Base-by-base conservation (phyloP, 2,329 filamentous ascomycete species). In the Endothia cerciana region DNA sequence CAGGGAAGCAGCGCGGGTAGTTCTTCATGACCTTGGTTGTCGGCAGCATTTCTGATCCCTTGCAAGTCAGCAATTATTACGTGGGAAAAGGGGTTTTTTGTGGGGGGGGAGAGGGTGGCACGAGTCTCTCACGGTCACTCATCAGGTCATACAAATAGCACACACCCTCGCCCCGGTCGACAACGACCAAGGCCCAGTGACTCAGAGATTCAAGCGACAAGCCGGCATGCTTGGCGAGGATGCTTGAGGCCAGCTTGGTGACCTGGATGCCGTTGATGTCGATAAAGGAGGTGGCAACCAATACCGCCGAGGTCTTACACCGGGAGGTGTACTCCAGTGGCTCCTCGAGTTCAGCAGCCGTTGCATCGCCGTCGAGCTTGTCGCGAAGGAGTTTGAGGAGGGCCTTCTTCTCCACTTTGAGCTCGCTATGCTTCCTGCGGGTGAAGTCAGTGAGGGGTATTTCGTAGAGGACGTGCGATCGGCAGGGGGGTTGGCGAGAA, bases 1-100 rank as follows among this genome's bases (percentile, higher is more conserved):
- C 67, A 49, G 75, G 71, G n/a, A 73, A 69, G n/a, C 72, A 70
- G 41, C 74, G 72, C 62, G 62, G 65, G n/a, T 68, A 68, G 19
- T 68, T 68, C 43, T 67, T 68, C 66, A 68, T 68, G 40, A 68
- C 59, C n/a, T 68, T 68, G 25, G 64, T 68, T n/a, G 66, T 64
- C 1, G 66, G 66, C 15, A 68, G 57, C 66, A 68, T 68, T 56
- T 63, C 45, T 68, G 58, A 17, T 49, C 28, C 30, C 36, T 17
- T 25, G 13, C 19, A 10, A 7, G 40, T 57, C 40, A 56, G 51
- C 53, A 49, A 17, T 33, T 33, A 13, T 6, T 1, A 7, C 15
- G 10, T 4, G 30, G 36, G 17, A 15, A 56, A 25, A 13, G 38
- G 40, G 36, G 10, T 57, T 19, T 13, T 4, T 15, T n/a, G n/a